phyloP scores from a whole-genome alignment of 2,329 filamentous ascomycete species.

The Paraphaeosphaeria minitans region DNA sequence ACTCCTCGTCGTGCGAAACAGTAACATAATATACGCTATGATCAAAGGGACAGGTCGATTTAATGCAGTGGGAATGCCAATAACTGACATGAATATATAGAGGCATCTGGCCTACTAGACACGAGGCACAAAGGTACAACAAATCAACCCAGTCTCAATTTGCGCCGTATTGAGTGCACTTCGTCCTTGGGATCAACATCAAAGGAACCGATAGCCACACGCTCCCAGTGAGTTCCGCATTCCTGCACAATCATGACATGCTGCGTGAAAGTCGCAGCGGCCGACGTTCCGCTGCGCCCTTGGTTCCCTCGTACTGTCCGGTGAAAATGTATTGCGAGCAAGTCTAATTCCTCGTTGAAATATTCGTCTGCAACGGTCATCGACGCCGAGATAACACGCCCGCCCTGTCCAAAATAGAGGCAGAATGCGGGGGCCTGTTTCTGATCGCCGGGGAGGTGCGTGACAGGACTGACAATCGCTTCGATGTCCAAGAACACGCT shows the following conservation, averaged over 20 bases:
- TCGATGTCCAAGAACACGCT: slow-evolving; percentile 8
- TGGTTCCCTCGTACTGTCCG: slow-evolving; percentile 3
- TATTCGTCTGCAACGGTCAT: not conserved
- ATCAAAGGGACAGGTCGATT: no score
- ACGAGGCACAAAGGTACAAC: not conserved
- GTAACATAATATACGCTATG: no score
- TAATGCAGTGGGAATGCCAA: not conserved
- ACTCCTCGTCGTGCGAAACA: no score
- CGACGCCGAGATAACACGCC: not conserved
- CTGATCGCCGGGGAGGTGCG: not conserved
- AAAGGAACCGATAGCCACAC: slow-evolving; percentile 13
- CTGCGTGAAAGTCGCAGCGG: not conserved
- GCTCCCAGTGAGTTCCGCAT: slow-evolving; percentile 15
- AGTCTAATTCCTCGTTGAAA: not conserved
- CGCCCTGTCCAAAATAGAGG: not conserved
- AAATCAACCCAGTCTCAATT: slow-evolving; percentile 11
- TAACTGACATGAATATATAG: not conserved
- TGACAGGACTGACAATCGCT: slow-evolving; percentile 2
- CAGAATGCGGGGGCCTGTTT: not conserved
- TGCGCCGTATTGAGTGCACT: slow-evolving; percentile 1
- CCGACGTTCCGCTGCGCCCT: not conserved
- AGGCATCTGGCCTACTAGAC: not conserved
- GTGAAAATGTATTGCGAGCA: slow-evolving; percentile 9
- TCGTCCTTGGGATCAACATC: slow-evolving; percentile 4
- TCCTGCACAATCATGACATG: slow-evolving; percentile 13